Base-by-base conservation (phyloP, 371 early-diverging fungal species). In the Circinella umbellata region DNA sequence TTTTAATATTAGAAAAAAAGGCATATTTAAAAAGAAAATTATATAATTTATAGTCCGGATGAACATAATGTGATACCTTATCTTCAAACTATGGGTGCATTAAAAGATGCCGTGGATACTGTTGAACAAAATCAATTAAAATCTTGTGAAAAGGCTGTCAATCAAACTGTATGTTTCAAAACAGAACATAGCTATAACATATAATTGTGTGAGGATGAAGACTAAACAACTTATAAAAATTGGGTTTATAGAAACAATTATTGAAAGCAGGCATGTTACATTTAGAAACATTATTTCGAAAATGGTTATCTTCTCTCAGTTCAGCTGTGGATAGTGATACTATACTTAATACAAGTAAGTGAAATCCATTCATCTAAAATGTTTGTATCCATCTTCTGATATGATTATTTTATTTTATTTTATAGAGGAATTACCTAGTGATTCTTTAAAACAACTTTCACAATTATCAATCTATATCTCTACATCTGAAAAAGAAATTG, bases 391-490 rank as follows among this genome's bases (percentile, higher is more conserved):
- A 13, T 51, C n/a, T 51, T 51, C 3, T 51, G 2, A 27, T 27
- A 27, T 27, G 2, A 27, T 27, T 27, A 27, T 27, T 27, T 27
- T 27, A 27, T 27, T 27, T 27, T 4, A 4, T 57, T 10, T 57
- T 57, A 57, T 34, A 57, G 34, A 57, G 34, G 27, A 11, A 57
- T 9, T 57, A 57, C 64, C 76, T 4, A 71, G 69, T 35, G 73
- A 68, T 17, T 72, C 80, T 0, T 71, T 81, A 61, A 81, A 77
- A 61, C 81, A 88, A 63, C 76, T 92, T 61, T 86, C 87, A 39
- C 88, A 86, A 75, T 72, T 92, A 54, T 88, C 90, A 1, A 89
- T 87, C 0, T 90, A 91, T 62, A 82, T 92, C 37, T 76, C 86
- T 37, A 79, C 88, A 39, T 88, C 88, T 17, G 87, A 86, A 65